Evolutionary conservation across 441 rosid species (phyloP).

Genomic region (Croton laevigatus): DNA sequence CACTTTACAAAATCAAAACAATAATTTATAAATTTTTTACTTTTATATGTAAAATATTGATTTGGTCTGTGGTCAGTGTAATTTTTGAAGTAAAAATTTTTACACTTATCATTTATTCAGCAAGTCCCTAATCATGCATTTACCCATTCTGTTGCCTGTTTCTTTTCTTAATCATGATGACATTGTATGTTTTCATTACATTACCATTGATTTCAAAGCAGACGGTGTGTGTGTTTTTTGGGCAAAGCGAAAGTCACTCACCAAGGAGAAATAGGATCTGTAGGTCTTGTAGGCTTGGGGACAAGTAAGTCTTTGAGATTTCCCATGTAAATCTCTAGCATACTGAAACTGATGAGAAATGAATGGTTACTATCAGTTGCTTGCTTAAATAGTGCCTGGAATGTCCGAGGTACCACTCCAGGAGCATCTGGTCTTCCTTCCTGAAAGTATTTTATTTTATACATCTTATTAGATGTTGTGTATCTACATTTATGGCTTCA

Average conservation of each 20-base stretch:
- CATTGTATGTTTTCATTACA: not conserved
- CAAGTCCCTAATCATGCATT: too few relatives aligned
- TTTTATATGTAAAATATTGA: too few relatives aligned
- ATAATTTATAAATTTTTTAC: too few relatives aligned
- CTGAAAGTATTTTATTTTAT: conserved; percentile 25
- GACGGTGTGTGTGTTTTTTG: not conserved
- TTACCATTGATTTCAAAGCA: not conserved
- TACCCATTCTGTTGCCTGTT: not conserved
- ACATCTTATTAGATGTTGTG: not conserved
- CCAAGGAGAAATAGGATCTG: conserved; percentile 62
- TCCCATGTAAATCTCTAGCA: conserved; percentile 89
- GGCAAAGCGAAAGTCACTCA: conserved; percentile 25
- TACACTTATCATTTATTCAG: too few relatives aligned
- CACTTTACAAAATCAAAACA: too few relatives aligned
- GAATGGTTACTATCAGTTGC: conserved; percentile 52
- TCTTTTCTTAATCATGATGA: not conserved
- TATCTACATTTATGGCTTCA: not conserved
- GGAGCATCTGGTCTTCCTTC: conserved; percentile 66
- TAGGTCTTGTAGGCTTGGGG: conserved; percentile 49
- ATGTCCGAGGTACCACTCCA: conserved; percentile 61
- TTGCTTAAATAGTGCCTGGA: conserved; percentile 60
- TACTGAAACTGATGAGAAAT: conserved; percentile 59
- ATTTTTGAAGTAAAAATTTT: too few relatives aligned
- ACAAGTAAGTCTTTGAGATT: conserved; percentile 69
- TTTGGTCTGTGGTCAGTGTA: too few relatives aligned